Evolutionary conservation across 768 basidiomycete species (phyloP).

Genomic region (Kwoniella newhampshirensis): DNA sequence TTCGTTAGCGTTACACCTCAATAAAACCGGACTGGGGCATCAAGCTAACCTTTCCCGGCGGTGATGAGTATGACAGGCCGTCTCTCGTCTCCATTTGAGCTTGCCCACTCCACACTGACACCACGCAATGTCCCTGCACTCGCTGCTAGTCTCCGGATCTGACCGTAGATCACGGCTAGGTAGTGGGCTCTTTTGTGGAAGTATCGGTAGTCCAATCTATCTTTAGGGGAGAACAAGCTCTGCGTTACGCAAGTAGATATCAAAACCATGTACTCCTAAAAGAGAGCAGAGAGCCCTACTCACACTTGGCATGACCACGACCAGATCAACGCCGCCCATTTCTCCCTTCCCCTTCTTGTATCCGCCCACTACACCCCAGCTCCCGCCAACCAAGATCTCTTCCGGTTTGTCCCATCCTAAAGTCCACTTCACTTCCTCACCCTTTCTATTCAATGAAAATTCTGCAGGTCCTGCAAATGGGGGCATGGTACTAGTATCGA

Average conservation of each 20-base stretch:
- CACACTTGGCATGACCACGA: slow-evolving; percentile 83
- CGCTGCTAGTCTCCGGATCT: slow-evolving; percentile 53
- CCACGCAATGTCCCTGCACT: slow-evolving; percentile 24
- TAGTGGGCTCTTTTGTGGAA: slow-evolving; percentile 92
- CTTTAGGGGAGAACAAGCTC: slow-evolving; percentile 89
- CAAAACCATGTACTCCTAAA: neutral
- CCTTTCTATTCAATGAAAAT: slow-evolving; percentile 20
- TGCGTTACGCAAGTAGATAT: slow-evolving; percentile 14
- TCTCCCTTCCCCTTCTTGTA: slow-evolving; percentile 69
- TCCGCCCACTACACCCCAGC: slow-evolving; percentile 76
- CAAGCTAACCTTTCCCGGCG: slow-evolving; percentile 47
- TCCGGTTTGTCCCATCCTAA: slow-evolving; percentile 74
- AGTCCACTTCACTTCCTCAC: slow-evolving; percentile 69
- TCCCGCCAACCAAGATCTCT: slow-evolving; percentile 76
- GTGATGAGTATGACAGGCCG: slow-evolving; percentile 36
- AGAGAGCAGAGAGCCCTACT: too few species aligned
- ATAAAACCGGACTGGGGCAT: neutral
- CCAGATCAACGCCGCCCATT: slow-evolving; percentile 71
- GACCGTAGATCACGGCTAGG: slow-evolving; percentile 72
- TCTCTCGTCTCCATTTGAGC: slow-evolving; percentile 28
- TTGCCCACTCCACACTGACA: slow-evolving; percentile 31
- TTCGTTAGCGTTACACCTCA: slow-evolving; percentile 1
- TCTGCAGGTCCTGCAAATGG: slow-evolving; percentile 60
- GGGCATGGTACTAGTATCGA: slow-evolving; percentile 64
- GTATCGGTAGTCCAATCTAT: slow-evolving; percentile 81